A percentile compares a stretch with the other conserved stretches of the same genome.
These are phyloP conservation scores for Hypoxylon sp. DNA, from an alignment of 2,329 filamentous ascomycete genomes.

Conservation along the genomic window DNA sequence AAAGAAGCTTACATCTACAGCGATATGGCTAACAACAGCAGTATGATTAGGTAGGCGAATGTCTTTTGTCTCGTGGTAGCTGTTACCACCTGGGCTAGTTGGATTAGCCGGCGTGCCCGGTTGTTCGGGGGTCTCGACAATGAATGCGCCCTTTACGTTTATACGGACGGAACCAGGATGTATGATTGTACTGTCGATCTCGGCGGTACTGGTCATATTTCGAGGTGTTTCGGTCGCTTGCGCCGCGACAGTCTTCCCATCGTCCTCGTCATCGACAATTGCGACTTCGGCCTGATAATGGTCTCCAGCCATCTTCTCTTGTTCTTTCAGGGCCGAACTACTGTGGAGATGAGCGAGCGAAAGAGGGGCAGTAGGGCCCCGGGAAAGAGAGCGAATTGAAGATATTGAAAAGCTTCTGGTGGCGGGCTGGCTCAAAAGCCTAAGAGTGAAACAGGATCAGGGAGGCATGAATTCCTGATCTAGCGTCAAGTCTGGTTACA, in stretches of 20 bases:
- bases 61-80: constrained; percentile 83
- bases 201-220: constrained; percentile 66
- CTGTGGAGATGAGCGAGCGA: constrained; percentile 1
- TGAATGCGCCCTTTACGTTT: constrained; percentile 96
- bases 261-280: constrained; percentile 40
- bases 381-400: constrained; percentile 5
- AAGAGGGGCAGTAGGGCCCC: constrained; percentile 9
- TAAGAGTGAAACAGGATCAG: constrained; percentile 26
- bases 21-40: constrained; percentile 94
- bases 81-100: constrained; percentile 55
- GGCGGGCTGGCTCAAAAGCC: constrained; percentile 40
- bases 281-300: constrained; percentile 46
- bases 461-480: constrained; percentile 43
- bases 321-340: neutral
- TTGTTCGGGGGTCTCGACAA: constrained; percentile 84
- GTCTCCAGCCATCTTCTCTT: constrained; percentile 35
- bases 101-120: constrained; percentile 65
- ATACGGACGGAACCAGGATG: constrained; percentile 85
- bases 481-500: constrained; percentile 12
- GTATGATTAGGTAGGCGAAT: constrained; percentile 98
- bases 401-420: constrained; percentile 32
- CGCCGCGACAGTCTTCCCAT: constrained; percentile 26
- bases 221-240: constrained; percentile 51
- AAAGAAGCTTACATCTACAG: constrained; percentile 82
- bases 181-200: constrained; percentile 73